A percentile compares a stretch with the other conserved stretches of the same genome.
Conservation (phyloP, 208 protist genomes). For the Trypanosoma cruzi region DNA sequence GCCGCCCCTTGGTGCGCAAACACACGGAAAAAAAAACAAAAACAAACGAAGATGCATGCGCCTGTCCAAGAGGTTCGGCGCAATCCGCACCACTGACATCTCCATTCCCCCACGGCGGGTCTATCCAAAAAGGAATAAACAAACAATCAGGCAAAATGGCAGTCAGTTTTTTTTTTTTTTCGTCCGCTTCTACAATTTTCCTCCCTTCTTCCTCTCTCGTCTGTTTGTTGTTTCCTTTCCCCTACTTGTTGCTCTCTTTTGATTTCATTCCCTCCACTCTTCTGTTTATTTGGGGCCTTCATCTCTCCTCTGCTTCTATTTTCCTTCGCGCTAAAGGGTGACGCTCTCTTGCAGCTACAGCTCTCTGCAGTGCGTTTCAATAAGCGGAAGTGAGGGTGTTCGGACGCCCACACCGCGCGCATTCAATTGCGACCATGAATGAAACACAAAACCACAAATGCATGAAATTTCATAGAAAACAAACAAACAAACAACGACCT, state of each 20-base stretch:
- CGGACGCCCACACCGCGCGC: background rate
- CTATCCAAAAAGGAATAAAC: background rate
- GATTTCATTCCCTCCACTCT: background rate
- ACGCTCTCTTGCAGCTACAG: background rate
- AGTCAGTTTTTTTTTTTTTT: background rate
- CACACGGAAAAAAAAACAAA: slow-evolving; percentile 8
- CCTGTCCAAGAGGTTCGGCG: background rate
- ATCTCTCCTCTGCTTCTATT: slow-evolving; percentile 6
- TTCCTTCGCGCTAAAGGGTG: background rate
- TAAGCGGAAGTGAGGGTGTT: background rate
- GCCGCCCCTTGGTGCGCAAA: background rate
- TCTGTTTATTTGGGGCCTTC: background rate
- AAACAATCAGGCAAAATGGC: background rate
- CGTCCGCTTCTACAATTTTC: background rate
- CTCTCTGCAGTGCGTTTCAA: background rate
- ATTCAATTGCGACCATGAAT: background rate
- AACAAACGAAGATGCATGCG: background rate
- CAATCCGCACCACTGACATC: background rate
- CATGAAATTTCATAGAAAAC: too few relatives aligned
- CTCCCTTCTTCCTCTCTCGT: background rate
- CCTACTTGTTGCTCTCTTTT: background rate
- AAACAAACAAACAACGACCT: too few relatives aligned
- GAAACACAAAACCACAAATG: background rate
- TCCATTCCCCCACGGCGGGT: background rate
- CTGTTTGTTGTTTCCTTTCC: too few relatives aligned